Base-by-base conservation (phyloP, 2,329 filamentous ascomycete genomes). In the Dichotomopilus funicola region DNA sequence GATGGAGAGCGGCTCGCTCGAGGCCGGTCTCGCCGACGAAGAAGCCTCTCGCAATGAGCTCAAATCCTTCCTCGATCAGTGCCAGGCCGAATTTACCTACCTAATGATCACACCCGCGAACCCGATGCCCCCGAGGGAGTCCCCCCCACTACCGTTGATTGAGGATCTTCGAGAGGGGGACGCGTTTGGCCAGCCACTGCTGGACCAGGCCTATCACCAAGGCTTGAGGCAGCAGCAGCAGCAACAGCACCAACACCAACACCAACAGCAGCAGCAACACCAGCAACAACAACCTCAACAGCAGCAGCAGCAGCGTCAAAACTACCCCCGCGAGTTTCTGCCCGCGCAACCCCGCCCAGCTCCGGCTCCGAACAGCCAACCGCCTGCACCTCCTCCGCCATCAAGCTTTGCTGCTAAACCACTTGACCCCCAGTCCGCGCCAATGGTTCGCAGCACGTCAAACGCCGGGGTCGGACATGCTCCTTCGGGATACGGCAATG, bases 91-190 rank as follows among this genome's bases (percentile, higher is more conserved):
- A 65, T 85, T 86, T 57, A 83, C 82, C 59, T 86, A 86, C 63
- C 74, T 86, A 11, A 85, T 86, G 82, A 78, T 85, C 50, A 82
- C 82, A 0, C 83, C 83, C 1, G 82, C 83, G 42, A 86, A 86
- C 67, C 83, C 83, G 3, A 71, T 79, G 43, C 83, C 83, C 1
- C 83, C 82, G n/a, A 77, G 83, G 66, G 83, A 85, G 31, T 82
- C 81, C 1, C 79, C 80, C 4, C 79, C 77, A 2, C 66, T 83
- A 9, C 80, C 80, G 8, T 72, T 81, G 43, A 75, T 82, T 33
- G 82, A 85, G 49, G 82, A 85, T 53, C 62, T 83, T n/a, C 72
- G 78, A 49, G 79, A 84, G 55, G 74, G 73, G 36, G 81, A 80
- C 43, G 67, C 69, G 5, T 82, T 78, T 7, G 68, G 67, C 34